Evolutionary conservation across 352 stramenopile species (phyloP), one percentile per base, ranked within the genome.

Genomic region (Pythium biforme): DNA sequence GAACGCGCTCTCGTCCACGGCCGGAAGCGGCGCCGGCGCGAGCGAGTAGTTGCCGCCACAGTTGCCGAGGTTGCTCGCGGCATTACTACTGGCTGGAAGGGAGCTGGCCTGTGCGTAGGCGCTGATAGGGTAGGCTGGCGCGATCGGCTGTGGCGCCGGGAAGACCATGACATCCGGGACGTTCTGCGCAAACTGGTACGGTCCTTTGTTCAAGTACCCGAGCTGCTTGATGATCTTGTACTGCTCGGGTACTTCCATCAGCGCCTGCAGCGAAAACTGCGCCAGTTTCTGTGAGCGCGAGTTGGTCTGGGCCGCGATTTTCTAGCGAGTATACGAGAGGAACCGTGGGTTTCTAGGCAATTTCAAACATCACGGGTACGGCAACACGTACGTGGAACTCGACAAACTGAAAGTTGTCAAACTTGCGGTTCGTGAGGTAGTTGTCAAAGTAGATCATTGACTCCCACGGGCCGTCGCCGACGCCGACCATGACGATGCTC

Each of bases 341-440:
- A n/a, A n/a, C n/a, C n/a, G n/a, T n/a, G n/a, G n/a, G n/a, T n/a
- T n/a, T n/a, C n/a, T n/a, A n/a, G n/a, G n/a, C n/a, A n/a, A n/a
- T n/a, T n/a, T 50, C 2, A 51, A 23, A 56, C 15, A 26, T 47
- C 51, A 12, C 26, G 26, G 6, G 29, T 2, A 50, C 12, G n/a
- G 10, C 6, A 3, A 10, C n/a, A 68, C 75, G 57, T 63, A 81
- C 72, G 59, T 90, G 70, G 49, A 90, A 96, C 34, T 95, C 79
- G 47, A 96, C 81, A 53, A 94, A 95, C 62, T 93, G 83, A 55
- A 96, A 93, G 59, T 93, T 94, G 70, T 96, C 87, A 66, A 94
- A 94, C 37, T 85, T 79, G 58, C 83, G 78, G 68, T 92, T 70
- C 25, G 85, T 57, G 34, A 94, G 75, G 64, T 92, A 88, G 62